phyloP scores from a whole-genome alignment of 805 yeast genomes.

The Kuraishia floccosa region DNA sequence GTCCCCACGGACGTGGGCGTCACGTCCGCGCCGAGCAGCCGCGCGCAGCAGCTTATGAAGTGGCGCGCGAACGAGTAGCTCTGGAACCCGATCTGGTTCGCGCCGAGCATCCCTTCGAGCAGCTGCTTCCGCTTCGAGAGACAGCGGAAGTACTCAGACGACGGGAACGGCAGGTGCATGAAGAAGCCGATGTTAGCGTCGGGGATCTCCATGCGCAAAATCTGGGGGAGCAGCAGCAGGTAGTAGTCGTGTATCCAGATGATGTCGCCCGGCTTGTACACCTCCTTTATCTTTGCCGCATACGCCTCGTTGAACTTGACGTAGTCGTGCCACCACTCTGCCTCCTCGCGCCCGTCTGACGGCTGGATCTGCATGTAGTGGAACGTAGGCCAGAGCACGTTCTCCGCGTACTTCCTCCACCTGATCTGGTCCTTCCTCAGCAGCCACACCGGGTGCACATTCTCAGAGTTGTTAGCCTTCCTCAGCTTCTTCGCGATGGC shows the following conservation, averaged over 20 bases:
- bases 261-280: conserved; percentile 81
- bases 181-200: conserved; percentile 68
- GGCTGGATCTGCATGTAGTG: conserved; percentile 83
- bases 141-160: conserved; percentile 87
- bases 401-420: conserved; percentile 88
- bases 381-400: conserved; percentile 86
- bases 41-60: conserved; percentile 80
- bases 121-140: conserved; percentile 73
- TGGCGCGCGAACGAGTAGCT: conserved; percentile 80
- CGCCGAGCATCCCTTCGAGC: conserved; percentile 85
- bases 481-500: conserved; percentile 36
- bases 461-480: conserved; percentile 30
- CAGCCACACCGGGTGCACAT: conserved; percentile 83
- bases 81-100: conserved; percentile 81
- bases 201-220: conserved; percentile 67
- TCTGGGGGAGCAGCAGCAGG: conserved; percentile 68
- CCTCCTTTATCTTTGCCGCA: conserved; percentile 60
- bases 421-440: conserved; percentile 65
- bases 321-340: conserved; percentile 76
- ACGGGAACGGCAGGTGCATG: conserved; percentile 89
- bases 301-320: conserved; percentile 86
- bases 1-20: conserved; percentile 45
- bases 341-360: conserved; percentile 57
- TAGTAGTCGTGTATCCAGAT: conserved; percentile 93
- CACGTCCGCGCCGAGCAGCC: conserved; percentile 77